Evolutionary conservation across 495 filamentous ascomycete genomes (phyloP).

Genomic region (Alectoria sarmentosa): DNA sequence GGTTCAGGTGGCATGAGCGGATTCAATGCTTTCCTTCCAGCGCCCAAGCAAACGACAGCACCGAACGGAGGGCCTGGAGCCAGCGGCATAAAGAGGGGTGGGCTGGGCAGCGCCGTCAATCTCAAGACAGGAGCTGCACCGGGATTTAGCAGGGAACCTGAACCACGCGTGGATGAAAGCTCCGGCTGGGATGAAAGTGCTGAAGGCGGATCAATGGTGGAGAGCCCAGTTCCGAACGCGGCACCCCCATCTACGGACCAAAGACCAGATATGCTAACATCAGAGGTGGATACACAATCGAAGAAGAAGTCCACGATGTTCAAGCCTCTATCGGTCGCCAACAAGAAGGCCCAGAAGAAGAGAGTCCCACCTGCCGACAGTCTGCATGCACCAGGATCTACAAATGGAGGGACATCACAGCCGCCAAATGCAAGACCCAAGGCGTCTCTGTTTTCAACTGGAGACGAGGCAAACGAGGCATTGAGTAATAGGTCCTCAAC

Average conservation of each 20-base stretch:
- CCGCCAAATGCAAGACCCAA: slow-evolving; percentile 40
- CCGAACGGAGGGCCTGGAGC: slow-evolving; percentile 55
- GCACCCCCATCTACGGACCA: slow-evolving; percentile 27
- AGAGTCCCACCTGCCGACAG: slow-evolving; percentile 30
- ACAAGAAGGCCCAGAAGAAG: slow-evolving; percentile 62
- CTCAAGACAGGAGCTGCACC: slow-evolving; percentile 74
- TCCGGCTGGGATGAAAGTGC: slow-evolving; percentile 13
- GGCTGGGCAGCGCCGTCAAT: slow-evolving; percentile 47
- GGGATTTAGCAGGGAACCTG: slow-evolving; percentile 60
- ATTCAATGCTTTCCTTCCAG: slow-evolving; percentile 82
- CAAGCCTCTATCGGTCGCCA: slow-evolving; percentile 75
- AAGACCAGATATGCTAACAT: slow-evolving; percentile 28
- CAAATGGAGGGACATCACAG: slow-evolving; percentile 5
- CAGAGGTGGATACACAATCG: slow-evolving; percentile 55
- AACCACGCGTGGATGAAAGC: neutral
- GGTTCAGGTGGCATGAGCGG: slow-evolving; percentile 57
- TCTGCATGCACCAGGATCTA: slow-evolving; percentile 11
- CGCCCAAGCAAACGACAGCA: slow-evolving; percentile 63
- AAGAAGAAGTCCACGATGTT: slow-evolving; percentile 80
- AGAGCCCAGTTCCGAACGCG: slow-evolving; percentile 16
- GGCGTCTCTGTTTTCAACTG: slow-evolving; percentile 56
- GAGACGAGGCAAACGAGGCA: slow-evolving; percentile 26
- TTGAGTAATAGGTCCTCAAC: slow-evolving; percentile 23
- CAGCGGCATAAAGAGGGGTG: slow-evolving; percentile 31
- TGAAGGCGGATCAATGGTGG: neutral